A percentile compares a stretch with the other conserved stretches of the same genome.
These are phyloP conservation scores for Neurospora discreta DNA, from an alignment of 495 filamentous ascomycete species.

Conservation along the genomic window DNA sequence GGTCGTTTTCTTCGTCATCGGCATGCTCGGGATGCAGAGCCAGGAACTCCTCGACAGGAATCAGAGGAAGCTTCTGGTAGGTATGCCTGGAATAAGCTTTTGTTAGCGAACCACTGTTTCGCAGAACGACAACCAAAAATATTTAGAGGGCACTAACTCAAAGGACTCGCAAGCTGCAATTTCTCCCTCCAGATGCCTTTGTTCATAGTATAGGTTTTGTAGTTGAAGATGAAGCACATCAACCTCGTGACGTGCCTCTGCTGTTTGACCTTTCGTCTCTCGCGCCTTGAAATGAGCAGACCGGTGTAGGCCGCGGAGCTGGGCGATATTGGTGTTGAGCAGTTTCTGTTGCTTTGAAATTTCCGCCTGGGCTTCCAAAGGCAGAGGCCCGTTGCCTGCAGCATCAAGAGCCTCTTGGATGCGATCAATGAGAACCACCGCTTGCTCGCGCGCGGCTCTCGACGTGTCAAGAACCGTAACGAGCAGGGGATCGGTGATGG, in stretches of 20 bases:
- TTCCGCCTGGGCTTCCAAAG: conserved; percentile 45
- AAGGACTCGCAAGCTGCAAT: conserved; percentile 86
- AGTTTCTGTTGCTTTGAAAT: conserved; percentile 69
- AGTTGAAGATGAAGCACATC: conserved; percentile 84
- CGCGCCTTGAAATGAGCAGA: conserved; percentile 69
- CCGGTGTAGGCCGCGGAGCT: conserved; percentile 73
- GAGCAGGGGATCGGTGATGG: conserved; percentile 61
- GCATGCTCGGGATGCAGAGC: conserved; percentile 62
- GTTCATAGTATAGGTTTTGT: conserved; percentile 95
- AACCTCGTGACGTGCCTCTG: conserved; percentile 80
- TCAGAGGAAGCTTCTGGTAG: conserved; percentile 74
- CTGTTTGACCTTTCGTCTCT: conserved; percentile 76
- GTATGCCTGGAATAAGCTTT: conserved; percentile 51
- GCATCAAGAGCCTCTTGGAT: conserved; percentile 37
- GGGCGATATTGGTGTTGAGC: conserved; percentile 66
- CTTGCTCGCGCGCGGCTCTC: conserved; percentile 58
- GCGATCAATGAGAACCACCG: conserved; percentile 52
- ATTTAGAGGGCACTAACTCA: conserved; percentile 50
- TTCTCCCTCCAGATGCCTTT: conserved; percentile 79
- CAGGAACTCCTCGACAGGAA: conserved; percentile 75
- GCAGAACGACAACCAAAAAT: not conserved
- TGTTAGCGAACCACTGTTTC: not conserved
- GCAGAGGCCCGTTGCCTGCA: conserved; percentile 21
- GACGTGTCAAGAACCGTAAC: conserved; percentile 60
- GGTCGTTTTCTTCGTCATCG: conserved; percentile 55